Evolutionary conservation across 2,329 filamentous ascomycete species (phyloP).

Genomic region (Fusarium chaquense): DNA sequence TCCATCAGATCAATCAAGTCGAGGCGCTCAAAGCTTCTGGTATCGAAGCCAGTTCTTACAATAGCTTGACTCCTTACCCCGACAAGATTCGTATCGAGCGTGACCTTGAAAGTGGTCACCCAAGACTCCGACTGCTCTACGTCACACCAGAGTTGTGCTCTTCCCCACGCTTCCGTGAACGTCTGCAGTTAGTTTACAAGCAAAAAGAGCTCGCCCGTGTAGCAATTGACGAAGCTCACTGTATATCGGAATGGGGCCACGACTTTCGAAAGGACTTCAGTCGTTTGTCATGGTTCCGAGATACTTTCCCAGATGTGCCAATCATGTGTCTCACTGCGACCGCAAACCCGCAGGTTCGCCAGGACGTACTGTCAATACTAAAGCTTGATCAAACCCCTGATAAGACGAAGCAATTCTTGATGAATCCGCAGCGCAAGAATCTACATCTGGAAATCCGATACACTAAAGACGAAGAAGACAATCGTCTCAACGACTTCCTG

Average conservation of each 20-base stretch:
- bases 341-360: slow-evolving; percentile 81
- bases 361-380: slow-evolving; percentile 84
- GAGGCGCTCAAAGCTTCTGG: slow-evolving; percentile 78
- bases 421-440: slow-evolving; percentile 85
- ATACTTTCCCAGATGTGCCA: slow-evolving; percentile 84
- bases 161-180: slow-evolving; percentile 79
- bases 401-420: slow-evolving; percentile 79
- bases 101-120: slow-evolving; percentile 90
- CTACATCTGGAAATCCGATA: slow-evolving; percentile 92
- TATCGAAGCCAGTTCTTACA: slow-evolving; percentile 86
- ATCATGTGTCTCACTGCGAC: slow-evolving; percentile 95
- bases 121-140: slow-evolving; percentile 84
- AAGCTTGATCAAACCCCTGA: slow-evolving; percentile 70
- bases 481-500: slow-evolving; percentile 79
- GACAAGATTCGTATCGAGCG: slow-evolving; percentile 78
- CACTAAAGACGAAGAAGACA: slow-evolving; percentile 79
- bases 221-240: slow-evolving; percentile 94
- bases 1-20: slow-evolving; percentile 85
- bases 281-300: slow-evolving; percentile 85
- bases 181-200: slow-evolving; percentile 77
- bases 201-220: slow-evolving; percentile 89
- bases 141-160: slow-evolving; percentile 93
- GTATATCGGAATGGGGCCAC: slow-evolving; percentile 98
- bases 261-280: slow-evolving; percentile 97
- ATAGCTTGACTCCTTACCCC: slow-evolving; percentile 77